Base-by-base conservation (phyloP, 306 rosid species). In the Cyamopsis tetragonoloba region DNA sequence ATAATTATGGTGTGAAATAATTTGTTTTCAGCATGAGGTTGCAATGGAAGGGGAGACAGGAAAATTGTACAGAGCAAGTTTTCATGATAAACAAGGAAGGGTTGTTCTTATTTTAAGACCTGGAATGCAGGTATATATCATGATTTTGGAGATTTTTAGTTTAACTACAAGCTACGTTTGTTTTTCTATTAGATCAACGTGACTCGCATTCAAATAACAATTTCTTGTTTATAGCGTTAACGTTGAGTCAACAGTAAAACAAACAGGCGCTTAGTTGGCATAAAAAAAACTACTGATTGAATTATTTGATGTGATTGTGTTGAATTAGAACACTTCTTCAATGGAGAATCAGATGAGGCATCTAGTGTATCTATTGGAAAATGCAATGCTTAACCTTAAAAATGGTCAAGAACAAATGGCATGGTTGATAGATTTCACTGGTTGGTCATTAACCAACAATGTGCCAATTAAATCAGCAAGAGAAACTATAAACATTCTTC, bases 341-440 rank as follows among this genome's bases (percentile, higher is more conserved):
- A 1, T 88, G 19, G 97, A 91, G 34, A 86, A 83, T 79, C 93
- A 88, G 51, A 85, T 88, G 48, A 68, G 85, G 68, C 96, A 88
- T 79, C 72, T 88, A 23, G 96, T 91, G 46, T 91, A 91, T 78
- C 80, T 86, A 34, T 58, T 91, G 79, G 96, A 91, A 83, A 88
- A 88, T 62, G 96, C 91, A 22, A 47, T 77, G 62, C 81, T 81
- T 41, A 69, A 72, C 46, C 85, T 81, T 72, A 61, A 79, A 10
- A 66, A 34, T 7, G 91, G 80, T 66, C 89, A 89, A 78, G 98
- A 84, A 72, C 96, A 92, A 74, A 92, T 85, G 95, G 82, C 84
- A 13, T 76, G 79, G 79, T 77, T 81, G 62, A 81, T 81, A 72
- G 85, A 81, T 62, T 81, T 81, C 77, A 81, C 79, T 10, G 85